A percentile compares a stretch with the other conserved stretches of the same genome.
phyloP scores from a whole-genome alignment of 768 basidiomycete genomes.

The Tulasnella sp. region DNA sequence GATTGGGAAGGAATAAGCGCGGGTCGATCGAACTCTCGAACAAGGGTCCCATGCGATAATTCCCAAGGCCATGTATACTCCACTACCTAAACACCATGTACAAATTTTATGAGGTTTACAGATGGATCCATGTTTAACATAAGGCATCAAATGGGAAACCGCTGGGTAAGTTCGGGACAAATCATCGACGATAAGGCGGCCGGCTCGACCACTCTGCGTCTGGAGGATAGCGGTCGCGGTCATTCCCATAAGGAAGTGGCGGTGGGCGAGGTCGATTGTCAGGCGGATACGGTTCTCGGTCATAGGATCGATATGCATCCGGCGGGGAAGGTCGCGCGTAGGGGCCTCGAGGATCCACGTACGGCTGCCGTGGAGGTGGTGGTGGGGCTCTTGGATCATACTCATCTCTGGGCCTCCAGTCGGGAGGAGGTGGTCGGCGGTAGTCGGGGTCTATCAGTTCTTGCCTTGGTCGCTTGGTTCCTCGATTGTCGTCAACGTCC shows the following conservation, averaged over 20 bases:
- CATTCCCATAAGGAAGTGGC: neutral
- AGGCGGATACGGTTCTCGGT: neutral
- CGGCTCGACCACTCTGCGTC: neutral
- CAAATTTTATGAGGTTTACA: too few relatives aligned
- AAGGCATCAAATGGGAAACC: too few relatives aligned
- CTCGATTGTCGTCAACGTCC: neutral
- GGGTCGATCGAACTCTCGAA: neutral
- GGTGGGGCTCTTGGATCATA: neutral
- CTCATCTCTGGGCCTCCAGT: conserved; percentile 6
- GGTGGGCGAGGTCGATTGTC: conserved; percentile 5
- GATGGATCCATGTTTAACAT: too few relatives aligned
- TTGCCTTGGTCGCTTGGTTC: conserved; percentile 1
- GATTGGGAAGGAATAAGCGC: neutral
- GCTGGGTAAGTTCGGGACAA: too few relatives aligned
- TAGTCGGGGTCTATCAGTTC: neutral
- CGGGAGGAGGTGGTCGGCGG: neutral
- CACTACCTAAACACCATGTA: too few relatives aligned
- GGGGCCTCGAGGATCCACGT: neutral
- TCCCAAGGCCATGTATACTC: neutral
- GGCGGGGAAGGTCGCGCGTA: neutral
- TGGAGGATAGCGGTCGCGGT: neutral
- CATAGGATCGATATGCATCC: neutral
- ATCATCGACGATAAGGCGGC: neutral
- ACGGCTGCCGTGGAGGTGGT: neutral
- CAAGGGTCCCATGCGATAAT: neutral